Evolutionary conservation across 495 filamentous ascomycete species (phyloP), one percentile per base, ranked within the genome.

Genomic region (Cryomyces minteri): DNA sequence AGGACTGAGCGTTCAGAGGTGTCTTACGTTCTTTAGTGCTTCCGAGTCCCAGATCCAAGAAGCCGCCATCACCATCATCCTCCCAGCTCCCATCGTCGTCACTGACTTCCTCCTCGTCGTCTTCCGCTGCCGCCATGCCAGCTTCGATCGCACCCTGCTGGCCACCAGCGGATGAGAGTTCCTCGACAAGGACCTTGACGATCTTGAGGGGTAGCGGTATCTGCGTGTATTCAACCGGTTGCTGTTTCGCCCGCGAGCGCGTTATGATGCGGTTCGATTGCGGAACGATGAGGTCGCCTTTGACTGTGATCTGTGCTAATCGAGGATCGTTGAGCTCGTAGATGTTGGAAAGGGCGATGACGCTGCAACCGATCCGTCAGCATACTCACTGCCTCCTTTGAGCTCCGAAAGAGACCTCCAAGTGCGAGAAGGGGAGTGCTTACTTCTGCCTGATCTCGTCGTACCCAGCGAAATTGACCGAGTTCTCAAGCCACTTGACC

Each of bases 371-470:
- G 46, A 32, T 29, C 33, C 43, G 48, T 73, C 61, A 75, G 66
- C 52, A 51, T 0, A 34, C 7, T 31, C 40, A 3, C 25, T 25
- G 12, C 34, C 9, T 38, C 34, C 9, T 38, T 9, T 1, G 34
- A 14, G 12, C 34, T 38, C 9, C 6, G 32, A 4, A 39, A 40
- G 9, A 14, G 8, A 41, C 28, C 9, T 29, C 28, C 40, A 41
- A 41, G 8, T 10, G n/a, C n/a, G 8, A n/a, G 7, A 11, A 41
- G n/a, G 6, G 11, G 14, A 12, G 47, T 18, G 9, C 73, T 59
- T 63, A 85, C 80, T 96, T 98, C 58, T 94, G 86, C 53, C 87
- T 70, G 54, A 94, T 96, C 59, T 94, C 88, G 53, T 95, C 87
- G 54, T 95, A 98, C 14, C 90, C 90, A 6, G 84, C 84, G 61